Base-by-base conservation (phyloP, 345 rosid genomes). In the Trapa incisa region DNA sequence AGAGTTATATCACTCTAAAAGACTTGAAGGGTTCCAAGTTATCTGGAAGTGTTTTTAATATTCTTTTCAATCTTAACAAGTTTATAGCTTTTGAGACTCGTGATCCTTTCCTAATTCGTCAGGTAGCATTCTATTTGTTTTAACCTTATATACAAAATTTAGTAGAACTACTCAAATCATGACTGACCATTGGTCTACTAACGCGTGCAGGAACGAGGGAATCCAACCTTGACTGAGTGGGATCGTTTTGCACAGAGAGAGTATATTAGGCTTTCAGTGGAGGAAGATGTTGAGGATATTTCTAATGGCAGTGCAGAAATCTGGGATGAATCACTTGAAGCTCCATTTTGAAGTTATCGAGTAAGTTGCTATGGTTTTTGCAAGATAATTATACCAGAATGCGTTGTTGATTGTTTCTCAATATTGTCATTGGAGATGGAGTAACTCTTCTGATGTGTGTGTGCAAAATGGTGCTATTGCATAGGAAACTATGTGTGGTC, bases 21-120 rank as follows among this genome's bases (percentile, higher is more conserved):
- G 97, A 92, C 81, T 76, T 92, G 65, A 92, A 88, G 74, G 87
- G 91, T 67, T 82, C 89, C 69, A 92, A 82, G 79, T 96, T 92
- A 53, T 92, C 98, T 0, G 98, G 98, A 75, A 86, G 84, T 53
- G 84, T 84, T 63, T 92, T 92, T 80, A 92, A 92, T 77, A 86
- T 92, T 68, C 98, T 92, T 75, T 92, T 89, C 84, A 92, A 92
- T 76, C 88, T 92, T 35, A 92, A 92, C 74, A 92, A 92, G 74
- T 92, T 92, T 76, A 89, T 92, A 91, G 96, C 98, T 65, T 92
- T 92, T 65, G 98, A 92, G 79, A 87, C 93, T 4, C 98, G 98
- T 17, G 98, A 92, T 70, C 98, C 98, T 22, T 92, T 92, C 83
- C 89, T 89, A 71, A 92, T 92, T 65, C 97, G 98, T 65, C 98